Evolutionary conservation across 2,329 filamentous ascomycete genomes (phyloP), one percentile per base, ranked within the genome.

Genomic region (Geosmithia putterillii): DNA sequence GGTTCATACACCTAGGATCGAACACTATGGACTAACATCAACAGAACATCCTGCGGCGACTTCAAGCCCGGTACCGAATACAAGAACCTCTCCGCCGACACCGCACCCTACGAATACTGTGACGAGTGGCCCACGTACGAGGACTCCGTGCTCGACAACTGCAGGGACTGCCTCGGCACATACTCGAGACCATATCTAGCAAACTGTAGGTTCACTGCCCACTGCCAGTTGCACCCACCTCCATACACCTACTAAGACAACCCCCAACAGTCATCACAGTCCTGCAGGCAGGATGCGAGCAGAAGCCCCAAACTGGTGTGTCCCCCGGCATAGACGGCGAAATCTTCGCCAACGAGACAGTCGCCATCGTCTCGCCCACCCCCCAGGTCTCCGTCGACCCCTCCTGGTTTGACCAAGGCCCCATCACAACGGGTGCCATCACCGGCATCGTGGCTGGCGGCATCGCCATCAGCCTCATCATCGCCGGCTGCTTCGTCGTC

Each of bases 361-460:
- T 78, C 36, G 71, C 70, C 46, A 63, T 75, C 43, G 76, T 74
- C 2, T 59, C 62, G 0, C 72, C 76, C 0, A 60, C 66, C 0
- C 59, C 67, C 0, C 59, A 60, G 0, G 58, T 63, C 7, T 58
- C 60, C 0, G 56, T 69, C n/a, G 47, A 63, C 36, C 59, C 64
- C 0, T 56, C 63, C 23, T 66, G 67, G 52, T 55, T 62, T 28
- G 59, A 63, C 3, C 46, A 61, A 0, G 68, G 70, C 0, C 64
- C 72, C 0, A 54, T 81, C 7, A 66, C 59, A 2, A 60, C 79
- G 2, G 73, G 70, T 4, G 71, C 65, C 12, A 74, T 76, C 44
- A 74, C 79, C 1, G 78, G 76, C 47, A 73, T 81, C 42, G 73
- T 68, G 14, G 62, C 74, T 19, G 76, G 68, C 5, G 68, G 63